Evolutionary conservation across 257 asterid species (phyloP), one percentile per base, ranked within the genome.

Genomic region (Solanum appendiculatum): DNA sequence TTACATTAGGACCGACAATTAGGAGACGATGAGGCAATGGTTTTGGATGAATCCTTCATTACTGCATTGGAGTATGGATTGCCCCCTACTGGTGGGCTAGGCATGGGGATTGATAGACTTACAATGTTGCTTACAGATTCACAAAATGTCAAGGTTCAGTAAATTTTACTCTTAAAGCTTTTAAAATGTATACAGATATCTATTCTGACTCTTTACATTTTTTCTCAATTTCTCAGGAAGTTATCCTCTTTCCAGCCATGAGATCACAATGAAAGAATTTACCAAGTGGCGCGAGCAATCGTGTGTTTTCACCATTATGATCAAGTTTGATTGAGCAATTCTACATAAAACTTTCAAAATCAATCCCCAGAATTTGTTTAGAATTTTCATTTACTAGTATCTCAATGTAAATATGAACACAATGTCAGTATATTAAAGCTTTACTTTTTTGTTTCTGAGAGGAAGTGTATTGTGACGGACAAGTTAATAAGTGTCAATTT

Each of bases 71-170:
- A 85, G 81, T 66, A 85, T 66, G 87, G 78, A 66, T 6, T 85
- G 9, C 81, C 87, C 13, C 87, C 87, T 23, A 58, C 87, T 37
- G 87, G 60, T 64, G 87, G 87, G 0, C 36, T 85, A 25, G 82
- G 87, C 39, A 85, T 85, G 87, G 87, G 87, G 20, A 64, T 85
- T 18, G 82, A 85, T 64, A 63, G 87, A 42, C 87, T 85, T 40
- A 37, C 80, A 42, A 85, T 85, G 87, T 42, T 66, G 82, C 77
- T 85, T 16, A 85, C 87, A 60, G 82, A 66, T 85, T 83, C 86
- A 83, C 86, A 56, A 63, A 83, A 83, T 37, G 86, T 83, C 74
- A 83, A 83, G 54, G 86, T 83, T 33, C 6, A 33, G 21, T 83
- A 21, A 54, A 58, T 2, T 33, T 7, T 33, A 5, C 27, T 39